Evolutionary conservation across 2,329 filamentous ascomycete species (phyloP).

Genomic region (Diaporthe capsici): DNA sequence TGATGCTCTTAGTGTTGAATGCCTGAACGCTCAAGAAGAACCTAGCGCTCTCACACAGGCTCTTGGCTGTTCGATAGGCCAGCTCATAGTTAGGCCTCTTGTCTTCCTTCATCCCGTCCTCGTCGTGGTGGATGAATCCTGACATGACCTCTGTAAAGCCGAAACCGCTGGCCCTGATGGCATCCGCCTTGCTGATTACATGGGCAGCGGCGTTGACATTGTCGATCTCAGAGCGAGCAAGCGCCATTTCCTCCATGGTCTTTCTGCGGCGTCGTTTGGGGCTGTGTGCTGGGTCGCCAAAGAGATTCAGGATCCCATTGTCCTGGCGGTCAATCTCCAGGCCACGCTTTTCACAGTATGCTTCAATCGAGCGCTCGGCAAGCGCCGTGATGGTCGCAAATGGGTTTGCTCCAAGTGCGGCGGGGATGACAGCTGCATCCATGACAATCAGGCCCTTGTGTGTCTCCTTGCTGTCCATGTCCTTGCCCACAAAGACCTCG

Average conservation of each 20-base stretch:
- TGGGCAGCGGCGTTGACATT: constrained; percentile 54
- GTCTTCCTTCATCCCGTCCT: constrained; percentile 57
- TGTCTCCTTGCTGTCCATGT: constrained; percentile 53
- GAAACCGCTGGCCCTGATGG: constrained; percentile 63
- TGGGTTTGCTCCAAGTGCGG: constrained; percentile 74
- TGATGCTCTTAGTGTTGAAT: constrained; percentile 64
- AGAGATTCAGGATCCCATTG: constrained; percentile 67
- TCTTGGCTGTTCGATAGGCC: constrained; percentile 65
- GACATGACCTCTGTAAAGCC: constrained; percentile 77
- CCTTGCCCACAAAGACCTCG: constrained; percentile 69
- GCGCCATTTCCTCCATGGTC: constrained; percentile 39
- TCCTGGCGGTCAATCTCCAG: constrained; percentile 61
- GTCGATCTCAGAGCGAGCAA: constrained; percentile 46
- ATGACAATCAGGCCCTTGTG: constrained; percentile 72
- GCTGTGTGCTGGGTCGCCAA: constrained; percentile 62
- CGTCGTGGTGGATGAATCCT: constrained; percentile 70
- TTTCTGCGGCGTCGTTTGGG: constrained; percentile 35
- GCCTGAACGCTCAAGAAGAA: constrained; percentile 72
- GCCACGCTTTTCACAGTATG: constrained; percentile 57
- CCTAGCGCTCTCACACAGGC: constrained; percentile 68
- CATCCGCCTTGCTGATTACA: constrained; percentile 58
- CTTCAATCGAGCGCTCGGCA: constrained; percentile 73
- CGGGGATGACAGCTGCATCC: constrained; percentile 73
- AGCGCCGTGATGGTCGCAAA: constrained; percentile 79
- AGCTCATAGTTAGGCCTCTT: constrained; percentile 66